These are phyloP conservation scores for Penicillium argentinense DNA, from an alignment of 495 filamentous ascomycete genomes.

Conservation along the genomic window DNA sequence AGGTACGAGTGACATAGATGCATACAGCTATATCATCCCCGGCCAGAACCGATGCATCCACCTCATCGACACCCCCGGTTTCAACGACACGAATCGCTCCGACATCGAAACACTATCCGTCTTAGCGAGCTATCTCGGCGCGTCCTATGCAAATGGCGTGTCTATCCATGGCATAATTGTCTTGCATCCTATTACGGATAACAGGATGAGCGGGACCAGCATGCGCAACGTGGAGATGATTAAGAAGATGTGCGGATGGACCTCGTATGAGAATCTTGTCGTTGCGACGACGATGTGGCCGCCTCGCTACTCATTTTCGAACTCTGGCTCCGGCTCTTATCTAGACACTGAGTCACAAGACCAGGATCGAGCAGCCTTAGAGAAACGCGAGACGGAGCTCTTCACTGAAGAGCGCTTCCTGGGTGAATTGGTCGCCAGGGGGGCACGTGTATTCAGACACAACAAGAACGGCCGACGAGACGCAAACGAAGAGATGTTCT, in stretches of 20 bases:
- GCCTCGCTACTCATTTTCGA: too few species aligned
- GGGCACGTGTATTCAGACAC: conserved; percentile 1
- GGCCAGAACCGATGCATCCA: conserved; percentile 22
- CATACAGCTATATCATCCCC: too few species aligned
- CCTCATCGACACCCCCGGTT: conserved; percentile 52
- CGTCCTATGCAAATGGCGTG: conserved; percentile 21
- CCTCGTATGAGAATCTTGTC: not conserved
- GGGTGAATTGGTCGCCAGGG: not conserved
- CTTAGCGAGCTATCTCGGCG: conserved; percentile 29
- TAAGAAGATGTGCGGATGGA: not conserved
- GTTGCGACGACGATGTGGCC: not conserved
- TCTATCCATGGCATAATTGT: conserved; percentile 30
- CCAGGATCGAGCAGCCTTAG: too few species aligned
- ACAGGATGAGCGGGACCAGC: too few species aligned
- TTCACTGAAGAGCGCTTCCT: not conserved
- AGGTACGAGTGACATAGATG: too few species aligned
- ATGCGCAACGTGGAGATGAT: conserved; percentile 7
- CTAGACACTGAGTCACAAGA: too few species aligned
- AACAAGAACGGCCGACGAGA: not conserved
- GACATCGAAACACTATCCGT: conserved; percentile 40
- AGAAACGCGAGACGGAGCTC: conserved; percentile 5
- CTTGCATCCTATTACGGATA: too few species aligned
- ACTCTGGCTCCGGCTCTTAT: too few species aligned
- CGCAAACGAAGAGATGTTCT: not conserved
- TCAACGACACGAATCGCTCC: conserved; percentile 45